Percentiles rank a stretch among this genome's conserved stretches.
Evolutionary conservation across 768 basidiomycete species (phyloP).

Genomic region (Lactarius pseudohatsudake): DNA sequence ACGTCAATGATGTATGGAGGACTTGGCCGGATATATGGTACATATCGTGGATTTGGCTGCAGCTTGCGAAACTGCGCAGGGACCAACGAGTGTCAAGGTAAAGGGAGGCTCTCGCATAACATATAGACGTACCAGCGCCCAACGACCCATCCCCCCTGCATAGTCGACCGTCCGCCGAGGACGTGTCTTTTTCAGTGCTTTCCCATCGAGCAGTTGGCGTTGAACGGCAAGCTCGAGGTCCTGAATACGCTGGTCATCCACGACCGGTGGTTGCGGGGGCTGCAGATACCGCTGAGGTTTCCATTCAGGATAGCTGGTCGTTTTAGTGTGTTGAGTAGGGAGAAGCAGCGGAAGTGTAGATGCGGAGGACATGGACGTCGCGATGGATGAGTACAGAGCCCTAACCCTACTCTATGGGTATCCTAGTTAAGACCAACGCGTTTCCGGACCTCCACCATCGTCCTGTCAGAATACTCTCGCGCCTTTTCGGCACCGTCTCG

Average conservation of each 20-base stretch:
- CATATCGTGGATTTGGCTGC: conserved; percentile 75
- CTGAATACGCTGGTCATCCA: conserved; percentile 73
- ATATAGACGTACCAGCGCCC: conserved; percentile 59
- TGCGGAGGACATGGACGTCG: neutral
- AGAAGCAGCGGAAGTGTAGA: conserved; percentile 53
- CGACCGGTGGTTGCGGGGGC: conserved; percentile 71
- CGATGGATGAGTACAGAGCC: neutral
- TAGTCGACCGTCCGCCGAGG: conserved; percentile 96
- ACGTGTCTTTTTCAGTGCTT: conserved; percentile 84
- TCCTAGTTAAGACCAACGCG: conserved; percentile 55
- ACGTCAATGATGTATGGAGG: conserved; percentile 91
- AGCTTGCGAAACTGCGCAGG: conserved; percentile 63
- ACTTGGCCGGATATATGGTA: conserved; percentile 76
- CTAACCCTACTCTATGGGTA: conserved; percentile 4
- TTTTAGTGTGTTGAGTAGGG: conserved; percentile 43
- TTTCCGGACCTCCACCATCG: conserved; percentile 65
- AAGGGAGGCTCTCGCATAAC: neutral
- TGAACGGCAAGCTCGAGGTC: conserved; percentile 80
- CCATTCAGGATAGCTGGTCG: conserved; percentile 63
- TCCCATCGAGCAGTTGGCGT: conserved; percentile 73
- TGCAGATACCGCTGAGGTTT: conserved; percentile 66
- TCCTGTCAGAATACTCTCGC: conserved; percentile 54
- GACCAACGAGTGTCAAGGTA: neutral
- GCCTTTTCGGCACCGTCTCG: conserved; percentile 64
- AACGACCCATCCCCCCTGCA: conserved; percentile 83